phyloP scores from a whole-genome alignment of 352 stramenopile genomes.

The Phytophthora ohioensis region DNA sequence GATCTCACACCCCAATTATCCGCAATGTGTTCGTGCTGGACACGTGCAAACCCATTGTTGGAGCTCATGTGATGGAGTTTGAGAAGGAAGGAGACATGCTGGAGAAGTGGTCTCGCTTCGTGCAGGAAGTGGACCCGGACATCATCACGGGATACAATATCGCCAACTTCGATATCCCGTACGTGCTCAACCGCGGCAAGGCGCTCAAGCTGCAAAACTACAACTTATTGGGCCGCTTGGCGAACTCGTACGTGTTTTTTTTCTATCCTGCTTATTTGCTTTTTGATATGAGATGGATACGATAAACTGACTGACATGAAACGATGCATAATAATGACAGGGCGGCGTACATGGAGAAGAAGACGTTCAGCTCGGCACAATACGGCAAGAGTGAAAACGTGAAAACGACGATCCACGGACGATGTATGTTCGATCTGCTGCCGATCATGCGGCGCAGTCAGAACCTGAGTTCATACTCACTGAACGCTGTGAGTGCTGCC shows the following conservation, averaged over 20 bases:
- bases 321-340: slow-evolving; percentile 26
- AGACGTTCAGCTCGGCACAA: slow-evolving; percentile 97
- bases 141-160: slow-evolving; percentile 99
- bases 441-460: slow-evolving; percentile 99
- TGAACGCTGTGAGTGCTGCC: slow-evolving; percentile 98
- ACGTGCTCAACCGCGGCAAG: slow-evolving; percentile 98
- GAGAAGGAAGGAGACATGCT: slow-evolving; percentile 97
- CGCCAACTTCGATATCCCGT: slow-evolving; percentile 99
- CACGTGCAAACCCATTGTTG: slow-evolving; percentile 98
- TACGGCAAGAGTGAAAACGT: slow-evolving; percentile 99
- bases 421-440: slow-evolving; percentile 99
- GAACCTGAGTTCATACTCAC: slow-evolving; percentile 99
- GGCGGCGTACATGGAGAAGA: slow-evolving; percentile 95
- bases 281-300: background rate
- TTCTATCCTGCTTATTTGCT: background rate
- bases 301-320: slow-evolving; percentile 13
- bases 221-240: slow-evolving; percentile 89
- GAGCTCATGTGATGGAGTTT: slow-evolving; percentile 97
- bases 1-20: slow-evolving; percentile 64
- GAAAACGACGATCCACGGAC: slow-evolving; percentile 98
- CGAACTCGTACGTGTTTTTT: slow-evolving; percentile 68
- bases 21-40: slow-evolving; percentile 99
- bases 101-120: slow-evolving; percentile 97
- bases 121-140: slow-evolving; percentile 96
- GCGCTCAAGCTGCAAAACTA: slow-evolving; percentile 86